These are phyloP conservation scores for Fusarium penzigii DNA, from an alignment of 2,329 filamentous ascomycete species.

Conservation along the genomic window DNA sequence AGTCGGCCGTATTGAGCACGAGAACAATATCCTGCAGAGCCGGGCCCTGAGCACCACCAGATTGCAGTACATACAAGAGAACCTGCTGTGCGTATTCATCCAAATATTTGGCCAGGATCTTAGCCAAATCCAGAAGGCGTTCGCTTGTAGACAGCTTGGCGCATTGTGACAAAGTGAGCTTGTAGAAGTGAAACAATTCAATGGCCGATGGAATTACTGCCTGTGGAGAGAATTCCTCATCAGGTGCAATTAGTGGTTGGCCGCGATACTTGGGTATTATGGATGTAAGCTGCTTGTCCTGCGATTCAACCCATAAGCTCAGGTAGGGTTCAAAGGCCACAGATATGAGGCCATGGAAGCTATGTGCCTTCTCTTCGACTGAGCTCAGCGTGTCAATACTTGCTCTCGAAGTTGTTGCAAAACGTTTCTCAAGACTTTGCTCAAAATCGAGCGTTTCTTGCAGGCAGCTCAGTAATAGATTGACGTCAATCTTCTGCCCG, in stretches of 20 bases:
- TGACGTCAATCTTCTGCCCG: slow-evolving; percentile 83
- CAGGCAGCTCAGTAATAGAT: slow-evolving; percentile 81
- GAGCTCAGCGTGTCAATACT: slow-evolving; percentile 91
- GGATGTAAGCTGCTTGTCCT: slow-evolving; percentile 81
- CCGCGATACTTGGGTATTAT: slow-evolving; percentile 87
- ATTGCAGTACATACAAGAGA: slow-evolving; percentile 68
- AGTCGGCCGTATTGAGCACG: slow-evolving; percentile 95
- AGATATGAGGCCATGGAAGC: slow-evolving; percentile 88
- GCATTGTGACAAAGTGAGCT: slow-evolving; percentile 88
- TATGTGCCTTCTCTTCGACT: slow-evolving; percentile 70
- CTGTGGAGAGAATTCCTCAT: slow-evolving; percentile 91
- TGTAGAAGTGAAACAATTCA: slow-evolving; percentile 96
- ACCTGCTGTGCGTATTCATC: slow-evolving; percentile 96
- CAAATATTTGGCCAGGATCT: slow-evolving; percentile 85
- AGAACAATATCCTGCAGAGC: slow-evolving; percentile 75
- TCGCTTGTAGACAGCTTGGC: slow-evolving; percentile 94
- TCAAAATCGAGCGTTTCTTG: slow-evolving; percentile 98
- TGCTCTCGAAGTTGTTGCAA: slow-evolving; percentile 69
- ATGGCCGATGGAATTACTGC: slow-evolving; percentile 92
- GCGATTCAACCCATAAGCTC: slow-evolving; percentile 94
- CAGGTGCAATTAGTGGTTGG: slow-evolving; percentile 75
- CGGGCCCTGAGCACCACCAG: slow-evolving; percentile 53
- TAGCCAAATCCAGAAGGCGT: slow-evolving; percentile 80
- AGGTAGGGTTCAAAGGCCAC: slow-evolving; percentile 97
- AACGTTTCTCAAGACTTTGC: slow-evolving; percentile 82